phyloP scores from a whole-genome alignment of 2,329 filamentous ascomycete genomes.

The Aureobasidium sp. region DNA sequence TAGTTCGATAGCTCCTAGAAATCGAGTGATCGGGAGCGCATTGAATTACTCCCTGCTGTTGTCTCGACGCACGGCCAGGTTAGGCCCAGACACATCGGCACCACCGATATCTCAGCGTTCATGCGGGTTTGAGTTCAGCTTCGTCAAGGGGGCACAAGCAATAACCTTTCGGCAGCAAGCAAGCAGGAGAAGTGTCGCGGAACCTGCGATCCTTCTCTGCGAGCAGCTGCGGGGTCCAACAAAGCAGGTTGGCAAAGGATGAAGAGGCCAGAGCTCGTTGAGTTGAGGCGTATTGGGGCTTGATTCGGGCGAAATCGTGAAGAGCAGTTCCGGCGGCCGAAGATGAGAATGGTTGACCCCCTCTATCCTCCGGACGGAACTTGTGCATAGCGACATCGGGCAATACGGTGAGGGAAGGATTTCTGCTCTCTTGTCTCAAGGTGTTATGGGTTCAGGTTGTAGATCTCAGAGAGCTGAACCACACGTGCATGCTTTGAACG shows the following conservation, averaged over 20 bases:
- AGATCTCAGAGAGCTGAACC: neutral
- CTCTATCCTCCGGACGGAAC: neutral
- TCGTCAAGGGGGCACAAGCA: neutral
- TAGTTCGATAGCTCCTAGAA: neutral
- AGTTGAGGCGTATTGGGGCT: neutral
- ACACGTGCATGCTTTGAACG: neutral
- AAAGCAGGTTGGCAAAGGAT: neutral
- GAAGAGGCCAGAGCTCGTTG: slow-evolving; percentile 3
- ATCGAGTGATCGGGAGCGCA: neutral
- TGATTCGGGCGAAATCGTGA: slow-evolving; percentile 3
- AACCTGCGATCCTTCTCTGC: neutral
- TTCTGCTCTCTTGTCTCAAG: neutral
- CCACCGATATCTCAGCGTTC: neutral
- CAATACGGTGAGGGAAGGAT: neutral
- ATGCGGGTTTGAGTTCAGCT: neutral
- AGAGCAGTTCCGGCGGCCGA: neutral
- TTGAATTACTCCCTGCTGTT: neutral
- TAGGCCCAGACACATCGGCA: slow-evolving; percentile 1
- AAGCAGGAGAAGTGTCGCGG: neutral
- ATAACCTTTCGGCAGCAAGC: neutral
- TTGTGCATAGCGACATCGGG: slow-evolving; percentile 1
- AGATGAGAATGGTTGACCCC: neutral
- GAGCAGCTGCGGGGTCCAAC: slow-evolving; percentile 11
- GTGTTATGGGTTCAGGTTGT: neutral
- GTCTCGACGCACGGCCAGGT: slow-evolving; percentile 7